Percentiles rank a stretch among this genome's conserved stretches.
Conservation (phyloP, 805 yeast genomes). For the Candida maltosa region DNA sequence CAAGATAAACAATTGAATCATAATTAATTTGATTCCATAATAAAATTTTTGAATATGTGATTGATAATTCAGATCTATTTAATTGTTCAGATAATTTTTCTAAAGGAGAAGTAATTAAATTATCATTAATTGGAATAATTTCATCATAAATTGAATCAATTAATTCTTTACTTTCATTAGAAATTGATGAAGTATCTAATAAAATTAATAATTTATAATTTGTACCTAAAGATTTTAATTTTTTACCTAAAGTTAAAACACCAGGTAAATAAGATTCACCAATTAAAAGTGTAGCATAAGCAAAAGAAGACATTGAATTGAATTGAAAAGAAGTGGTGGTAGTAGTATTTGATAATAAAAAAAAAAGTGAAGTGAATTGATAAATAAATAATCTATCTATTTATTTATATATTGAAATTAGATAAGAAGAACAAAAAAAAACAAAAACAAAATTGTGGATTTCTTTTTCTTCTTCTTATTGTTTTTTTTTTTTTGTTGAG, state of each 20-base stretch:
- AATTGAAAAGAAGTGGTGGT: constrained; percentile 1
- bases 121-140: constrained; percentile 19
- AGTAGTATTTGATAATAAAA: constrained; percentile 1
- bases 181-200: constrained; percentile 13
- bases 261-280: constrained; percentile 25
- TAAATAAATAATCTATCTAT: too few relatives aligned
- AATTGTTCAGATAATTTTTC: constrained; percentile 18
- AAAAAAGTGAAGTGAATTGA: neutral
- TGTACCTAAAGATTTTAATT: constrained; percentile 17
- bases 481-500: too few relatives aligned
- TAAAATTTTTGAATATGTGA: constrained; percentile 23
- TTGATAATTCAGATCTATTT: constrained; percentile 24
- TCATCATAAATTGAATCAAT: constrained; percentile 21
- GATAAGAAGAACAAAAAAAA: too few relatives aligned
- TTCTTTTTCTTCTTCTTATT: too few relatives aligned
- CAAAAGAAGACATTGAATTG: constrained; percentile 7
- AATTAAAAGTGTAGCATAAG: constrained; percentile 25
- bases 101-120: constrained; percentile 14
- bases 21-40: constrained; percentile 22
- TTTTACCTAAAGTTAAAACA: constrained; percentile 19
- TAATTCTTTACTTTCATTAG: constrained; percentile 16
- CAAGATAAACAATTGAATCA: constrained; percentile 22
- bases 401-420: too few relatives aligned
- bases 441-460: too few relatives aligned
- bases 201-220: constrained; percentile 17